Percentiles rank a stretch among this genome's conserved stretches.
Evolutionary conservation across 805 yeast genomes (phyloP).

Genomic region (Ogataea paraovalis): DNA sequence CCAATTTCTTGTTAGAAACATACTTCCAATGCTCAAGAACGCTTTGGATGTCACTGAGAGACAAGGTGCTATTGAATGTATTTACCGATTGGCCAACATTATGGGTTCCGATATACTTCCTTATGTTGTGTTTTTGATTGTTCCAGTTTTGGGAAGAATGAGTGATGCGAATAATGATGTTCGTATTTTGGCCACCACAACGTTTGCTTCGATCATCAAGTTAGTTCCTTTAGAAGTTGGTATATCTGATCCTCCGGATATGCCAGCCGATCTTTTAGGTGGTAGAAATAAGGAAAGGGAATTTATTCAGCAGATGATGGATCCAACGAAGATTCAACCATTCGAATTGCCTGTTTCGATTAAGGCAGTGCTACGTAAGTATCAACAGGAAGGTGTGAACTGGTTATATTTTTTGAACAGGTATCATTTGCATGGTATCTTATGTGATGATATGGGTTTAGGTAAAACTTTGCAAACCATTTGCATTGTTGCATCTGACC

Average conservation of each 20-base stretch:
- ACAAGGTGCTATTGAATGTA: slow-evolving; percentile 91
- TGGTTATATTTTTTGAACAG: slow-evolving; percentile 96
- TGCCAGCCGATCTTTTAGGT: slow-evolving; percentile 76
- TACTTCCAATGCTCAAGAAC: slow-evolving; percentile 77
- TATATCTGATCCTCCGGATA: slow-evolving; percentile 88
- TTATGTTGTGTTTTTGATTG: slow-evolving; percentile 90
- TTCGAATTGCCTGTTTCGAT: slow-evolving; percentile 88
- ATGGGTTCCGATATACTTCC: slow-evolving; percentile 92
- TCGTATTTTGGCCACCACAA: slow-evolving; percentile 87
- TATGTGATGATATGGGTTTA: slow-evolving; percentile 99
- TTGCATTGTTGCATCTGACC: slow-evolving; percentile 96
- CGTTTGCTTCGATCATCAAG: slow-evolving; percentile 94
- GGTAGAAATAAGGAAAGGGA: slow-evolving; percentile 94
- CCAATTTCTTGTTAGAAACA: slow-evolving; percentile 69
- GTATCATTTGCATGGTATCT: slow-evolving; percentile 92
- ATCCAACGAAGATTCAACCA: slow-evolving; percentile 82
- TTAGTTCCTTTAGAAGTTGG: slow-evolving; percentile 97
- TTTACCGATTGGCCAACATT: slow-evolving; percentile 75
- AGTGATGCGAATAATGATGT: slow-evolving; percentile 89
- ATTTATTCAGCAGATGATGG: slow-evolving; percentile 96
- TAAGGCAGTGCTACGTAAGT: slow-evolving; percentile 87
- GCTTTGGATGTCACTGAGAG: slow-evolving; percentile 67
- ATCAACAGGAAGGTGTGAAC: slow-evolving; percentile 97
- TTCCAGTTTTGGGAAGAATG: slow-evolving; percentile 96
- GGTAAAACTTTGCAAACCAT: slow-evolving; percentile 97